Evolutionary conservation across 2,329 filamentous ascomycete genomes (phyloP).

Genomic region (Fusarium redolens): DNA sequence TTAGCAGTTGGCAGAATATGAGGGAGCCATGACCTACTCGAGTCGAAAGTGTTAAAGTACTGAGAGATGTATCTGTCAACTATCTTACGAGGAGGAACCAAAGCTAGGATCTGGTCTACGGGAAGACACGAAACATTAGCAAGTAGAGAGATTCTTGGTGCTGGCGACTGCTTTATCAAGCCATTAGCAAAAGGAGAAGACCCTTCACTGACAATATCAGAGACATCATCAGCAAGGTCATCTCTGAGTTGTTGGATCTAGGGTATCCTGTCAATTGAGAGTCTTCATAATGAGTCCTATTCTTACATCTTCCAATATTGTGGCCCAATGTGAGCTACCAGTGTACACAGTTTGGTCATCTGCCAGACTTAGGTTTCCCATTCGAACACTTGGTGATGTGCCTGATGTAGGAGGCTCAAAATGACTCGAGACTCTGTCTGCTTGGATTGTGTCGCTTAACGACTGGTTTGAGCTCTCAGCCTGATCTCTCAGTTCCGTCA

Average conservation of each 20-base stretch:
- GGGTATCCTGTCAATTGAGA: background rate
- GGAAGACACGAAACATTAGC: background rate
- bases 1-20: background rate
- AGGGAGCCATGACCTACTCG: background rate
- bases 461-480: slow-evolving; percentile 2
- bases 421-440: background rate
- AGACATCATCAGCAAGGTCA: background rate
- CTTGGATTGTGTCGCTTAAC: background rate
- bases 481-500: slow-evolving; percentile 26
- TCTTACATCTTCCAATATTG: slow-evolving; percentile 17
- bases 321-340: slow-evolving; percentile 24
- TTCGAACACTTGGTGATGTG: background rate
- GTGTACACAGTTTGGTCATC: slow-evolving; percentile 10
- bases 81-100: slow-evolving; percentile 25
- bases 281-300: background rate
- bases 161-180: background rate
- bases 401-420: background rate
- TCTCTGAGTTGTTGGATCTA: slow-evolving; percentile 16
- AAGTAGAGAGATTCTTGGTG: slow-evolving; percentile 4
- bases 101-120: slow-evolving; percentile 20
- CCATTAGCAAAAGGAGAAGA: background rate
- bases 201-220: background rate
- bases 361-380: slow-evolving; percentile 6
- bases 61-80: slow-evolving; percentile 35
- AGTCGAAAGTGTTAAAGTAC: slow-evolving; percentile 36